Conservation (phyloP, 345 rosid species). For the Acer negundo region DNA sequence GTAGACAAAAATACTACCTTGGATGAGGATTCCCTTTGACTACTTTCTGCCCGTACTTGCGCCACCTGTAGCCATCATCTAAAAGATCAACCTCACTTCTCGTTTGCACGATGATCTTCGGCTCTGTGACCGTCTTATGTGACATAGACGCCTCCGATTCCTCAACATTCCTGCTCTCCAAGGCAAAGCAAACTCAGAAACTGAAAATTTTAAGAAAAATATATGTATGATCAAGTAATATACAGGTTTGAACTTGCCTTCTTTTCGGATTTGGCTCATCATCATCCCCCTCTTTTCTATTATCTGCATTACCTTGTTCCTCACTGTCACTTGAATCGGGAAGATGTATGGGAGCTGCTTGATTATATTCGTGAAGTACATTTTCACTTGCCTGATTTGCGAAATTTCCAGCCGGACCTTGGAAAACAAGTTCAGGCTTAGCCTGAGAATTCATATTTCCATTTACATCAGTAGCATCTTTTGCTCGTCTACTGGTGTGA, state of each 20-base stretch:
- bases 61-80: slow-evolving; percentile 98
- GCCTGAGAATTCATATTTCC: slow-evolving; percentile 42
- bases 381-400: slow-evolving; percentile 26
- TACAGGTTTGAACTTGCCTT: slow-evolving; percentile 46
- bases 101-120: slow-evolving; percentile 90
- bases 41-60: slow-evolving; percentile 98
- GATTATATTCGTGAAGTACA: slow-evolving; percentile 40
- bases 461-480: slow-evolving; percentile 43
- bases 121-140: slow-evolving; percentile 76
- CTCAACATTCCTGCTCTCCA: slow-evolving; percentile 51
- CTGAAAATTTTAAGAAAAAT: slow-evolving; percentile 1
- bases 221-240: not conserved
- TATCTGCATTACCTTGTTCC: slow-evolving; percentile 48
- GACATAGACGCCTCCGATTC: slow-evolving; percentile 49
- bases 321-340: slow-evolving; percentile 49
- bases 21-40: slow-evolving; percentile 98
- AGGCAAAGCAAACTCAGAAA: slow-evolving; percentile 10
- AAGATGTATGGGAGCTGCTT: slow-evolving; percentile 31
- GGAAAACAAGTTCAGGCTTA: slow-evolving; percentile 38
- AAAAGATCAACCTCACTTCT: slow-evolving; percentile 97
- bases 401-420: slow-evolving; percentile 29
- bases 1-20: slow-evolving; percentile 46
- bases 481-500: slow-evolving; percentile 62
- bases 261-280: slow-evolving; percentile 71
- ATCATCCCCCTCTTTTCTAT: slow-evolving; percentile 43